Conservation (phyloP, 805 yeast genomes). For the Candida xyloterini region DNA sequence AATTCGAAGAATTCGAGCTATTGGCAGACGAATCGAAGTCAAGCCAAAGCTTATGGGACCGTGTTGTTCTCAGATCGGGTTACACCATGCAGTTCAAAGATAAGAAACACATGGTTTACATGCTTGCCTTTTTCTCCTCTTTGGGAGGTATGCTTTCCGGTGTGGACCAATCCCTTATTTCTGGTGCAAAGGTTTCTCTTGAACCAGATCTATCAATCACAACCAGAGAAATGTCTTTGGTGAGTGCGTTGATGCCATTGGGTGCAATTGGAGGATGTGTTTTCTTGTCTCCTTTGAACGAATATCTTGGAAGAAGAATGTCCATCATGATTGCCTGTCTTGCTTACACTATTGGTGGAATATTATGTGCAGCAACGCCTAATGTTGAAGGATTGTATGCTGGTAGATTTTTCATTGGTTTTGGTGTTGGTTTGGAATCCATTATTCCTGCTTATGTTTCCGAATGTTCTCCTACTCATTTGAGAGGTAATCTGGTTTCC, state of each 20-base stretch:
- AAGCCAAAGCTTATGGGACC: constrained; percentile 37
- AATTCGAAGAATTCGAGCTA: constrained; percentile 35
- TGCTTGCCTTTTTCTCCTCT: constrained; percentile 56
- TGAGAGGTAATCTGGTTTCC: constrained; percentile 60
- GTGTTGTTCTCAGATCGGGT: constrained; percentile 36
- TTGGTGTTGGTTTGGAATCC: constrained; percentile 66
- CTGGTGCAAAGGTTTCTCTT: constrained; percentile 60
- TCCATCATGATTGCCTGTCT: constrained; percentile 56
- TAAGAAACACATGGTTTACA: constrained; percentile 43
- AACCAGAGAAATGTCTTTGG: constrained; percentile 46
- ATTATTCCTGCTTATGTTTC: constrained; percentile 63
- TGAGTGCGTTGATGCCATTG: constrained; percentile 61
- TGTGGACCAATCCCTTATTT: constrained; percentile 62
- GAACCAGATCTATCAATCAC: constrained; percentile 39
- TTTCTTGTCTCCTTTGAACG: constrained; percentile 56
- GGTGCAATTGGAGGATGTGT: constrained; percentile 67
- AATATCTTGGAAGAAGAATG: constrained; percentile 52
- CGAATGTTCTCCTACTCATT: constrained; percentile 56
- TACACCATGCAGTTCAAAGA: constrained; percentile 40
- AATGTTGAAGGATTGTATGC: constrained; percentile 50
- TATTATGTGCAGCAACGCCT: constrained; percentile 51
- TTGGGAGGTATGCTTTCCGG: constrained; percentile 66
- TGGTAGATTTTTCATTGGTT: constrained; percentile 57
- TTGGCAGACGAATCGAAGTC: constrained; percentile 32
- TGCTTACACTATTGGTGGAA: constrained; percentile 61